Percentiles rank a stretch among this genome's conserved stretches.
phyloP scores from a whole-genome alignment of 495 filamentous ascomycete species.

The Penicillium riverlandense region DNA sequence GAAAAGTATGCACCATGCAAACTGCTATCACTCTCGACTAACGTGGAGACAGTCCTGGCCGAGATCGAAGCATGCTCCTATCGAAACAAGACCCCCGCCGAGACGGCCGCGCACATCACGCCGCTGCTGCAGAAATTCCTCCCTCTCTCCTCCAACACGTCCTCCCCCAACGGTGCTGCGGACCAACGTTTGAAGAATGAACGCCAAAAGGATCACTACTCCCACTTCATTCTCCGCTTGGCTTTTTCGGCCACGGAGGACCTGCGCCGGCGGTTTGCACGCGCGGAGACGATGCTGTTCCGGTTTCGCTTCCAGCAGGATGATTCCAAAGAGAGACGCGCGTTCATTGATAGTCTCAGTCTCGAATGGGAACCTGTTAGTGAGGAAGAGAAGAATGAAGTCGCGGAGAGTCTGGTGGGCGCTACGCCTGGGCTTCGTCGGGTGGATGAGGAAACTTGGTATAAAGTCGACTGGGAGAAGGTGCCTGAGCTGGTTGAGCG shows the following conservation, averaged over 20 bases:
- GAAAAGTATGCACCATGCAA: constrained; percentile 48
- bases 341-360: constrained; percentile 70
- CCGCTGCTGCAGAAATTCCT: constrained; percentile 81
- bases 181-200: constrained; percentile 54
- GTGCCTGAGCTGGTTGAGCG: constrained; percentile 86
- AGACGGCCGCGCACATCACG: constrained; percentile 72
- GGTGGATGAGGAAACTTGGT: constrained; percentile 77
- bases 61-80: constrained; percentile 95
- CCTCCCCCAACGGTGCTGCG: constrained; percentile 41
- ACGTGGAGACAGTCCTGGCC: constrained; percentile 60
- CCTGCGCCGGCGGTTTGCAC: constrained; percentile 77
- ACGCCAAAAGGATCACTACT: constrained; percentile 94
- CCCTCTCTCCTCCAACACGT: constrained; percentile 70
- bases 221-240: constrained; percentile 91
- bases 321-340: constrained; percentile 57
- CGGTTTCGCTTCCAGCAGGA: constrained; percentile 68
- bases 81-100: constrained; percentile 73
- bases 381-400: constrained; percentile 62
- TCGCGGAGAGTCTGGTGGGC: constrained; percentile 44
- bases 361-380: constrained; percentile 76
- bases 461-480: constrained; percentile 89
- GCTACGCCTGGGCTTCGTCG: constrained; percentile 47
- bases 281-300: constrained; percentile 86
- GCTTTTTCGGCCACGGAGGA: constrained; percentile 91
- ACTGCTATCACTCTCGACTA: constrained; percentile 1